phyloP scores from a whole-genome alignment of 139 green algal genomes.

The Chloropicon primus region DNA sequence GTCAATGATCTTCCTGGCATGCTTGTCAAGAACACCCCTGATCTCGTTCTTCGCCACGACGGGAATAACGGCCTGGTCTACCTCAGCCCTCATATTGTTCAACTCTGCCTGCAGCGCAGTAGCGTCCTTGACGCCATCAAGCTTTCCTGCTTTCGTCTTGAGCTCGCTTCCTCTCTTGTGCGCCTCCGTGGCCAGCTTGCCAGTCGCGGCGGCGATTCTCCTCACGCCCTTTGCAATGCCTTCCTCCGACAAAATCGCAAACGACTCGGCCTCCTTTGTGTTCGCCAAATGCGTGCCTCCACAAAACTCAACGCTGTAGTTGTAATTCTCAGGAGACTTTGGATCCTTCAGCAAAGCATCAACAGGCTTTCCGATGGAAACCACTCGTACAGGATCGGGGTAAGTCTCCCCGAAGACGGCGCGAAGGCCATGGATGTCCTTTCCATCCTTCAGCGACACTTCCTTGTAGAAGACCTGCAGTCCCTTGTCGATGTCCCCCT shows the following conservation, averaged over 20 bases:
- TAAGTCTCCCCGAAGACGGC: slow-evolving; percentile 96
- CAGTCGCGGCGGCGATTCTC: slow-evolving; percentile 78
- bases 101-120: slow-evolving; percentile 19
- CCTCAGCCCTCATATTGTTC: slow-evolving; percentile 8
- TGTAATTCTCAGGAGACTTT: slow-evolving; percentile 24
- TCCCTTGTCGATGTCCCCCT: slow-evolving; percentile 21
- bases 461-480: slow-evolving; percentile 63
- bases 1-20: slow-evolving; percentile 51
- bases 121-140: slow-evolving; percentile 14
- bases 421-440: slow-evolving; percentile 72
- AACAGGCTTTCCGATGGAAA: slow-evolving; percentile 72
- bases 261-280: slow-evolving; percentile 63
- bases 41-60: slow-evolving; percentile 54
- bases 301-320: slow-evolving; percentile 87
- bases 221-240: slow-evolving; percentile 88
- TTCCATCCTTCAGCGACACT: slow-evolving; percentile 62
- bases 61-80: slow-evolving; percentile 55
- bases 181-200: slow-evolving; percentile 46
- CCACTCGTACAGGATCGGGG: slow-evolving; percentile 93
- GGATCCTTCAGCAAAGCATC: slow-evolving; percentile 67
- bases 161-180: slow-evolving; percentile 49
- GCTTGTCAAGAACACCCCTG: slow-evolving; percentile 36
- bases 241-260: slow-evolving; percentile 88
- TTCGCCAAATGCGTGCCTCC: slow-evolving; percentile 88
- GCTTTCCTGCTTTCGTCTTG: slow-evolving; percentile 23